Percentiles rank a stretch among this genome's conserved stretches.
Evolutionary conservation across 148 eudicot species (phyloP).

Genomic region (Chenopodium album): DNA sequence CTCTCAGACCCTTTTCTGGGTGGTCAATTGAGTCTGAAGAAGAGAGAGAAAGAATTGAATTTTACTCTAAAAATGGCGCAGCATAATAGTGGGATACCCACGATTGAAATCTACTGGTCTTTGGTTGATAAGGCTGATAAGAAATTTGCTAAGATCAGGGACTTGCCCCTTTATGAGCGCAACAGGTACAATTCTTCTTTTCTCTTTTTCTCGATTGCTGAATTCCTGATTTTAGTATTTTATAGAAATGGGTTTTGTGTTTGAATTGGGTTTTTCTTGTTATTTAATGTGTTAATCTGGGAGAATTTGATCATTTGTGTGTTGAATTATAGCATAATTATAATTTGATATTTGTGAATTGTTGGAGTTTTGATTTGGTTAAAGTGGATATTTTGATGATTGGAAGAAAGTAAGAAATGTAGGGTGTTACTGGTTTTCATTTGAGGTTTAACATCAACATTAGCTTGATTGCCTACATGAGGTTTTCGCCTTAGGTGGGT

Average conservation of each 20-base stretch:
- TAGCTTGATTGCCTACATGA: neutral
- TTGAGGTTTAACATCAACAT: neutral
- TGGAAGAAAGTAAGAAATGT: neutral
- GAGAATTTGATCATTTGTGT: neutral
- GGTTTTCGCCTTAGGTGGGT: neutral
- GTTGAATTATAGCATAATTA: neutral
- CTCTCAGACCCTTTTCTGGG: neutral
- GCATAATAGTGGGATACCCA: slow-evolving; percentile 48
- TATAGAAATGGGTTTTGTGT: slow-evolving; percentile 5
- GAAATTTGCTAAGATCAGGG: slow-evolving; percentile 83
- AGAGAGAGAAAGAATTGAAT: slow-evolving; percentile 6
- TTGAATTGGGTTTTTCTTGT: neutral
- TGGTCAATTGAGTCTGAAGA: neutral
- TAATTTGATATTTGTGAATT: neutral
- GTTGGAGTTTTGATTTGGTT: neutral
- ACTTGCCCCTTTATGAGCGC: slow-evolving; percentile 77
- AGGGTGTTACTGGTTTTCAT: too few species aligned
- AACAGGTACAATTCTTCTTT: slow-evolving; percentile 43
- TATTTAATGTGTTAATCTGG: neutral
- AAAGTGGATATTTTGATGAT: neutral
- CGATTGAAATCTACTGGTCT: slow-evolving; percentile 71
- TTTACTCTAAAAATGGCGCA: slow-evolving; percentile 35
- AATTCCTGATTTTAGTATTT: neutral
- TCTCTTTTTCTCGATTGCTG: neutral
- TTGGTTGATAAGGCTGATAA: slow-evolving; percentile 83